phyloP scores from a whole-genome alignment of 345 rosid genomes.

The Leavenworthia alabamica region DNA sequence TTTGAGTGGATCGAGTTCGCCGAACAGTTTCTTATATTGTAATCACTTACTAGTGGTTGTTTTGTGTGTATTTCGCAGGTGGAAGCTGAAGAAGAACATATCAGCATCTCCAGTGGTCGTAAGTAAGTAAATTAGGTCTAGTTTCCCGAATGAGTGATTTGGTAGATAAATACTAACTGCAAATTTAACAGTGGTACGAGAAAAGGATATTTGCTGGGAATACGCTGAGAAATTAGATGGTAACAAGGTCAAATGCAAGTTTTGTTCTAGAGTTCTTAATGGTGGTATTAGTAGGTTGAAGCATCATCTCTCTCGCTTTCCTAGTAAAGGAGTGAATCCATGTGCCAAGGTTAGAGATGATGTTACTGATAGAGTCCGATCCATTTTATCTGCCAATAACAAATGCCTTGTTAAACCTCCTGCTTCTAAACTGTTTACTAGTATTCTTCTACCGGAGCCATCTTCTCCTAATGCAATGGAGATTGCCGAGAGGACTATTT shows the following conservation, averaged over 20 bases:
- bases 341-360: slow-evolving; percentile 81
- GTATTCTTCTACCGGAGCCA: slow-evolving; percentile 7
- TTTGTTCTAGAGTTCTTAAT: slow-evolving; percentile 60
- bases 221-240: slow-evolving; percentile 87
- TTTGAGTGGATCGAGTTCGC: no score
- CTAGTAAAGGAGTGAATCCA: slow-evolving; percentile 90
- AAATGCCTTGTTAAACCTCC: slow-evolving; percentile 24
- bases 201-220: slow-evolving; percentile 87
- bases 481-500: slow-evolving; percentile 64
- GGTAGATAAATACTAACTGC: neutral
- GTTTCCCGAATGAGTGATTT: neutral
- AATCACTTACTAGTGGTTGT: neutral
- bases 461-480: slow-evolving; percentile 40
- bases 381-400: slow-evolving; percentile 48
- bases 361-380: slow-evolving; percentile 66
- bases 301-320: slow-evolving; percentile 82
- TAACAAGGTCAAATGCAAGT: slow-evolving; percentile 76
- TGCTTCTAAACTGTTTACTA: slow-evolving; percentile 43
- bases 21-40: no score
- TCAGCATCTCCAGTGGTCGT: neutral
- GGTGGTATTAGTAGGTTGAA: slow-evolving; percentile 89
- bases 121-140: neutral
- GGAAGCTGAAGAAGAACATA: neutral
- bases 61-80: neutral
- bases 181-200: slow-evolving; percentile 66